These are phyloP conservation scores for Sorghum bicolor DNA, from an alignment of 176 grass and related monocot species.

Conservation along the genomic window Sorghum_bicolor_NCBIv3 NC_012878.2:43547001-43547500, in stretches of 20 bases:
- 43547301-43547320: slow-evolving; percentile 22
- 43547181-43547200: slow-evolving; percentile 23
- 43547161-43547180: slow-evolving; percentile 1
- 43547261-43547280: slow-evolving; percentile 88
- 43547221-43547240: slow-evolving; percentile 78
- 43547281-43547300: slow-evolving; percentile 71
- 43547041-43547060: slow-evolving; percentile 87
- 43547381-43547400: slow-evolving; percentile 15
- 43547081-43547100: slow-evolving; percentile 84
- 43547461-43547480: slow-evolving; percentile 96
- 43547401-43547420: slow-evolving; percentile 44
- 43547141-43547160: background rate
- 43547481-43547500: slow-evolving; percentile 66
- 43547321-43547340: slow-evolving; percentile 5
- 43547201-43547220: slow-evolving; percentile 93
- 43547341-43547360: slow-evolving; percentile 10
- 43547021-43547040: slow-evolving; percentile 46
- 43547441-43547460: slow-evolving; percentile 83
- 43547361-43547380: background rate
- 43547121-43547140: background rate
- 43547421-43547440: slow-evolving; percentile 72
- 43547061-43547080: slow-evolving; percentile 92
- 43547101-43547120: slow-evolving; percentile 84
- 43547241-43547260: slow-evolving; percentile 85
- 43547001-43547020: background rate